Evolutionary conservation across 768 basidiomycete species (phyloP), one percentile per base, ranked within the genome.

Genomic region (Podaxis pistillaris): DNA sequence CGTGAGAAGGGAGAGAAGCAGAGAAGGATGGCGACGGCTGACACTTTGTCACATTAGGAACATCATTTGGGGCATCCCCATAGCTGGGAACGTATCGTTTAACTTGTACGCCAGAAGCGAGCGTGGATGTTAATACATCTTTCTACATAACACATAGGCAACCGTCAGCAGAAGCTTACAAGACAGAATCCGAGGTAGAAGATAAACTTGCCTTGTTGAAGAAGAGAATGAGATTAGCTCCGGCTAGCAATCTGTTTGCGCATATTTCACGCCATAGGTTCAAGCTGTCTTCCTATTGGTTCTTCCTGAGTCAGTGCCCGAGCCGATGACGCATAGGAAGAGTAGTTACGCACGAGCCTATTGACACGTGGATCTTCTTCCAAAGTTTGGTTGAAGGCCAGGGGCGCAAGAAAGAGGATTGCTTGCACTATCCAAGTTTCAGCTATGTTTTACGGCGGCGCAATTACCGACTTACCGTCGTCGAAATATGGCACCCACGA

Each of bases 401-500:
- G 80, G 0, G 91, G 91, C 0, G 89, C 91, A n/a, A 93, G 80
- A 73, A 93, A 93, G 40, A 93, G 83, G 67, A 93, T 91, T 0
- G 90, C 88, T 72, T 91, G 83, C 7, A 90, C 88, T 86, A 6
- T 37, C 24, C n/a, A 5, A 17, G 2, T 13, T 53, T n/a, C 26
- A 58, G 38, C 47, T 15, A 47, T 50, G 24, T 36, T 36, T 50
- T 37, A 40, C 7, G 17, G 12, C 40, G 15, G 1, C 49, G 33
- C 4, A n/a, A n/a, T 47, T 12, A 38, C 11, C 15, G 13, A 49
- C 72, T 37, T 54, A 83, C 86, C 81, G 69, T 90, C 86, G 66
- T 93, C 89, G 64, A 93, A 93, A 71, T 84, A 92, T 2, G 90
- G 85, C 17, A 86, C 83, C 91, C 91, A 92, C 28, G 81, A 82